phyloP scores from a whole-genome alignment of 441 rosid genomes.

The Adansonia gregorii region DNA sequence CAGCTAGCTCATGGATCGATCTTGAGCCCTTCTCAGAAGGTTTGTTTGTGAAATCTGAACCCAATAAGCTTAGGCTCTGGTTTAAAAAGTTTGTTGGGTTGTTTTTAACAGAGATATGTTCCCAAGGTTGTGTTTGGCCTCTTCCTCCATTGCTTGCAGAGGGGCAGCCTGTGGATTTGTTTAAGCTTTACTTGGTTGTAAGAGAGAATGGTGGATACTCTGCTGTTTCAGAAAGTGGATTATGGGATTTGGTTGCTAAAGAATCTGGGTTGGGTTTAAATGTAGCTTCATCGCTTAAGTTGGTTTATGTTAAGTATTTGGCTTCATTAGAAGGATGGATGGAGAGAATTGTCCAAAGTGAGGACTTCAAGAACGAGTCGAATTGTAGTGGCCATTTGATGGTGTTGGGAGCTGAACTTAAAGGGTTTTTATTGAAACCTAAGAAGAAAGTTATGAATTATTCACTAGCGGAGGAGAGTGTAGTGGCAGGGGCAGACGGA shows the following conservation, averaged over 20 bases:
- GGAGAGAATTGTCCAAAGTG: slow-evolving; percentile 41
- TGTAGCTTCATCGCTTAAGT: slow-evolving; percentile 41
- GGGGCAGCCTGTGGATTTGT: slow-evolving; percentile 51
- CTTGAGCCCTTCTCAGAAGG: slow-evolving; percentile 29
- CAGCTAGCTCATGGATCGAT: slow-evolving; percentile 22
- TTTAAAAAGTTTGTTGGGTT: slow-evolving; percentile 58
- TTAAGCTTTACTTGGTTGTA: slow-evolving; percentile 53
- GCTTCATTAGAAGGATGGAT: slow-evolving; percentile 54
- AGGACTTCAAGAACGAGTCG: slow-evolving; percentile 19
- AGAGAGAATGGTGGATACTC: slow-evolving; percentile 51
- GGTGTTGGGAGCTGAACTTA: slow-evolving; percentile 40
- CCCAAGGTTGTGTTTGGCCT: slow-evolving; percentile 48
- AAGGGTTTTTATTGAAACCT: slow-evolving; percentile 42
- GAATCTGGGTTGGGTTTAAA: slow-evolving; percentile 51
- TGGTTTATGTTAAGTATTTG: slow-evolving; percentile 60
- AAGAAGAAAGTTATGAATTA: slow-evolving; percentile 38
- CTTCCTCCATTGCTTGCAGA: slow-evolving; percentile 49
- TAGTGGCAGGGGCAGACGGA: slow-evolving; percentile 26
- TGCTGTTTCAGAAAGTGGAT: slow-evolving; percentile 44
- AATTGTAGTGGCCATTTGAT: slow-evolving; percentile 32
- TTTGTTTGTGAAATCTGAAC: slow-evolving; percentile 14
- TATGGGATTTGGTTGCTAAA: slow-evolving; percentile 57
- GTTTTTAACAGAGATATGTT: slow-evolving; percentile 43
- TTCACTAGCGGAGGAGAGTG: slow-evolving; percentile 36
- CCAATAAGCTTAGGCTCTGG: slow-evolving; percentile 39